Evolutionary conservation across 192 early-diverging fungal genomes (phyloP).

Genomic region (Coemansia sp.): DNA sequence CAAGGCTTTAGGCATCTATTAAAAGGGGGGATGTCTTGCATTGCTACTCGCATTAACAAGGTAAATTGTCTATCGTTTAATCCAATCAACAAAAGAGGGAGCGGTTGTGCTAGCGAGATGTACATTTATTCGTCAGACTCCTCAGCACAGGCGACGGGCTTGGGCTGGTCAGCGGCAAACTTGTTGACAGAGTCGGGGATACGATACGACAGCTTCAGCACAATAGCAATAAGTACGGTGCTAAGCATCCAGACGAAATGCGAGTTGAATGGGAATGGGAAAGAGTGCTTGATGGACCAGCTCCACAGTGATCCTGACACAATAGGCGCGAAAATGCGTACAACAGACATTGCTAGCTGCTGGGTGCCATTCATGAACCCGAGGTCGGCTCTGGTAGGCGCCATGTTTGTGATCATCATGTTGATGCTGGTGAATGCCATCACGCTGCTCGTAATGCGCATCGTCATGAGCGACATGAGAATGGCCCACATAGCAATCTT

Average conservation of each 20-base stretch:
- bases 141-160: not conserved
- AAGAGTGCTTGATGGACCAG: slow-evolving; percentile 36
- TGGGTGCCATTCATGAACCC: slow-evolving; percentile 41
- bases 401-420: slow-evolving; percentile 36
- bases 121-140: not conserved
- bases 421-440: slow-evolving; percentile 39
- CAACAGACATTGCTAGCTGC: slow-evolving; percentile 24
- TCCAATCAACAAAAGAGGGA: not conserved
- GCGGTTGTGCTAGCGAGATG: not conserved
- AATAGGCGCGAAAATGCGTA: slow-evolving; percentile 26
- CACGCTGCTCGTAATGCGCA: slow-evolving; percentile 21
- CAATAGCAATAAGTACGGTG: not conserved
- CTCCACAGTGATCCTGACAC: slow-evolving; percentile 33
- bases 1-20: too few relatives aligned
- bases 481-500: slow-evolving; percentile 28
- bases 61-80: not conserved
- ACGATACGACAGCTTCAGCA: slow-evolving; percentile 4
- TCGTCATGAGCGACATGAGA: slow-evolving; percentile 13
- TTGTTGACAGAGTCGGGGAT: slow-evolving; percentile 37
- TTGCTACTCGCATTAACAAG: not conserved
- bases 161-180: slow-evolving; percentile 22
- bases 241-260: slow-evolving; percentile 38
- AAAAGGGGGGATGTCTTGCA: too few relatives aligned
- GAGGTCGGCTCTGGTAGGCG: slow-evolving; percentile 25
- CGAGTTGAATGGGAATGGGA: slow-evolving; percentile 39